These are phyloP conservation scores for Warburgia ugandensis DNA, from an alignment of 164 flowering plant species.

Conservation along the genomic window DNA sequence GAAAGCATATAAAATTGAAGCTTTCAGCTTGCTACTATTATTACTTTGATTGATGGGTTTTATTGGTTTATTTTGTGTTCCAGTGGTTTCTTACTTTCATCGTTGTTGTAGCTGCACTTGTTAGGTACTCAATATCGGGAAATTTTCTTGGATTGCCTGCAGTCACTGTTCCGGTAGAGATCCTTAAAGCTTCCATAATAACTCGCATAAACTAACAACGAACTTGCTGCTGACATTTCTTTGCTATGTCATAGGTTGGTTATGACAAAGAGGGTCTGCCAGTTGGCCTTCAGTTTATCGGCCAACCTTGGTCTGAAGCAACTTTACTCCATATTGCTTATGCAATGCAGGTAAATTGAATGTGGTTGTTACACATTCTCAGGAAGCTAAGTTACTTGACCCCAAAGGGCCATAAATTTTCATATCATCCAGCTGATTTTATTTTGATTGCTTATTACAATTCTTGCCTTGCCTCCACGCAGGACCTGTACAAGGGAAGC, in stretches of 20 bases:
- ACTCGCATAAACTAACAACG: neutral
- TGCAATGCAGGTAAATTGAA: conserved; percentile 58
- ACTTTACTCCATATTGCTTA: conserved; percentile 60
- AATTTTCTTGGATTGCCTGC: conserved; percentile 94
- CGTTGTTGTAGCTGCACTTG: conserved; percentile 68
- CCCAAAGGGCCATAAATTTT: no score
- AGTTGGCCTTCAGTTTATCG: conserved; percentile 93
- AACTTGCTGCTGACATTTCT: neutral
- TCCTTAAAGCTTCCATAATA: no score
- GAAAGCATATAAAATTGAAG: neutral
- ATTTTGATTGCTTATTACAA: neutral
- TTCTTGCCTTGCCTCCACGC: neutral
- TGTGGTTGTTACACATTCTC: neutral
- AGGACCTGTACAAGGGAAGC: neutral
- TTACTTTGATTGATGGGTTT: no score
- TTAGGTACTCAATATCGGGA: conserved; percentile 75
- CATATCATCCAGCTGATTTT: no score
- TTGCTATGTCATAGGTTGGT: conserved; percentile 51
- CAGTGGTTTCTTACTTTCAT: neutral
- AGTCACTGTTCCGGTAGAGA: conserved; percentile 67
- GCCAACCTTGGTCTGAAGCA: conserved; percentile 84
- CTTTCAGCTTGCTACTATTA: no score
- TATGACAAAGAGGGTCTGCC: conserved; percentile 80
- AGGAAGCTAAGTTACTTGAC: neutral
- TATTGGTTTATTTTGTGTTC: neutral